phyloP scores from a whole-genome alignment of 164 flowering plant genomes.

The Euptelea pleiosperma region DNA sequence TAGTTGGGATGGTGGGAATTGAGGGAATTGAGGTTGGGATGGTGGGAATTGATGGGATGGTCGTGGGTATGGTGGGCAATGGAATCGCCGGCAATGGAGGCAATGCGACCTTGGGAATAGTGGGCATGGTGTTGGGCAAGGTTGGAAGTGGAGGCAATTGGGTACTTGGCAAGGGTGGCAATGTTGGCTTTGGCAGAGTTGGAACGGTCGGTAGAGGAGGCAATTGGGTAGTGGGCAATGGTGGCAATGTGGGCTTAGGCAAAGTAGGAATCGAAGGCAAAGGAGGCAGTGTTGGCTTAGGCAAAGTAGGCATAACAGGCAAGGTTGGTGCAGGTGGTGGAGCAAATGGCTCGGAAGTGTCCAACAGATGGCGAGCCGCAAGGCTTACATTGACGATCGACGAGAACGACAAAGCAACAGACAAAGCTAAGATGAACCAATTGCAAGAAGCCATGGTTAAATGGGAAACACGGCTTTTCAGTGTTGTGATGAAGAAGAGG shows the following conservation, averaged over 20 bases:
- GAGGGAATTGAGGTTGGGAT: slow-evolving; percentile 3
- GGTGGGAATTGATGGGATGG: no score
- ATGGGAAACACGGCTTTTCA: neutral
- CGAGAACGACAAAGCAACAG: neutral
- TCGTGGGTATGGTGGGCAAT: no score
- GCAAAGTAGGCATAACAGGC: neutral
- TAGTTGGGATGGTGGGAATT: neutral
- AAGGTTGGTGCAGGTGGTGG: slow-evolving; percentile 3
- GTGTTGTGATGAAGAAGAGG: no score
- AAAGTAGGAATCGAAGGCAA: neutral
- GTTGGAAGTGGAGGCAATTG: neutral
- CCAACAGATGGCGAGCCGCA: slow-evolving; percentile 7
- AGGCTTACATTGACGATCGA: neutral
- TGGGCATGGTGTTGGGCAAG: neutral
- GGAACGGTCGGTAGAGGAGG: neutral
- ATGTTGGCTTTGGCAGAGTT: neutral
- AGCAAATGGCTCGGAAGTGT: no score
- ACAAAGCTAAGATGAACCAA: neutral
- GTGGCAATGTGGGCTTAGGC: neutral
- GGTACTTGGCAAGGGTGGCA: slow-evolving; percentile 1
- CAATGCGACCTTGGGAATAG: slow-evolving; percentile 3
- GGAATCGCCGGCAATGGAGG: no score
- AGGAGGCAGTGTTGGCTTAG: neutral
- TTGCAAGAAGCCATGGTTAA: slow-evolving; percentile 7
- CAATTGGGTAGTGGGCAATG: neutral